Evolutionary conservation across 1,284 basidiomycete genomes (phyloP).

Genomic region (Grifola frondosa): DNA sequence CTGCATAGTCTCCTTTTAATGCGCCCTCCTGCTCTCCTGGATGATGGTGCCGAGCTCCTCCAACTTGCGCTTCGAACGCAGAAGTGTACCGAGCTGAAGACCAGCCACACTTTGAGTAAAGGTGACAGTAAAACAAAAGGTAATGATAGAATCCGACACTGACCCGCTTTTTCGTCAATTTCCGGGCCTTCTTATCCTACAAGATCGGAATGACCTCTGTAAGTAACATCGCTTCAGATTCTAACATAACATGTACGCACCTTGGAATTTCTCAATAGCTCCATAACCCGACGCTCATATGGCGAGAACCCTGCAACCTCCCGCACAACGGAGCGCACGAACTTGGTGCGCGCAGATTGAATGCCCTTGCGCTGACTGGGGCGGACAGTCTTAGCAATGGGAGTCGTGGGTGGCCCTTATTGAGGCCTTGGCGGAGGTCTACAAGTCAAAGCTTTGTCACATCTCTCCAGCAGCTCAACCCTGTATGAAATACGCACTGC

Average conservation of each 20-base stretch:
- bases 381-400: slow-evolving; percentile 76
- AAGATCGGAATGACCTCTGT: slow-evolving; percentile 1
- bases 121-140: neutral
- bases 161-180: slow-evolving; percentile 97
- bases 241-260: slow-evolving; percentile 44
- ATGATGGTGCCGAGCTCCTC: slow-evolving; percentile 92
- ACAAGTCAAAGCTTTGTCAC: slow-evolving; percentile 8
- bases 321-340: slow-evolving; percentile 88
- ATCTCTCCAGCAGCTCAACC: slow-evolving; percentile 1
- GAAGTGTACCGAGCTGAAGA: slow-evolving; percentile 87
- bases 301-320: slow-evolving; percentile 98
- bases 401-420: slow-evolving; percentile 93
- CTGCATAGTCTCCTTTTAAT: slow-evolving; percentile 42
- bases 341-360: slow-evolving; percentile 82
- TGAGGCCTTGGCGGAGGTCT: slow-evolving; percentile 91
- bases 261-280: slow-evolving; percentile 98
- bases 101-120: too few species aligned
- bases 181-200: slow-evolving; percentile 97
- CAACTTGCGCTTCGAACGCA: slow-evolving; percentile 96
- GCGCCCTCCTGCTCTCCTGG: slow-evolving; percentile 85
- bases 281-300: slow-evolving; percentile 98
- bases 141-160: slow-evolving; percentile 32
- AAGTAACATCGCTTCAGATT: neutral
- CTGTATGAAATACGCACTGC: slow-evolving; percentile 45
- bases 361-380: slow-evolving; percentile 94